These are phyloP conservation scores for Protea cynaroides DNA, from an alignment of 164 flowering plant genomes.

Conservation along the genomic window DNA sequence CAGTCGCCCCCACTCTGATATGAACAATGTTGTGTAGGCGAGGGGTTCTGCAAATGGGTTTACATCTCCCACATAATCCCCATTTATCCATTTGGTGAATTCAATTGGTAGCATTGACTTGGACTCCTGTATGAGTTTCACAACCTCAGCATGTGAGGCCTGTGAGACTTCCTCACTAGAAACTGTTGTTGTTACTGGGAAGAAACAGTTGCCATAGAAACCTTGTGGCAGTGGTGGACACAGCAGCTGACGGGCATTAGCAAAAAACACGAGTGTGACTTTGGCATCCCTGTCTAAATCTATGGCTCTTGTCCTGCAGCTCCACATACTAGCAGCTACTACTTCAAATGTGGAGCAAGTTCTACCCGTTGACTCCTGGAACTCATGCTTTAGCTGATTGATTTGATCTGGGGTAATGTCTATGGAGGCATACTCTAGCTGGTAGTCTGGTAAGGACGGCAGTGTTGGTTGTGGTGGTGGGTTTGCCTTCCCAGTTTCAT, in stretches of 20 bases:
- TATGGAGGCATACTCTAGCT: conserved; percentile 37
- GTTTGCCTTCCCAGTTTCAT: neutral
- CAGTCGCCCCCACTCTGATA: conserved; percentile 60
- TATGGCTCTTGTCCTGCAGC: conserved; percentile 34
- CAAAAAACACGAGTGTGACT: conserved; percentile 52
- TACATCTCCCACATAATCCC: conserved; percentile 12
- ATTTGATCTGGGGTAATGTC: conserved; percentile 41
- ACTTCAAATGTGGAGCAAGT: conserved; percentile 59
- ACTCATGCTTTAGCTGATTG: conserved; percentile 35
- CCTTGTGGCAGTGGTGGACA: conserved; percentile 53
- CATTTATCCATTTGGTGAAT: conserved; percentile 36
- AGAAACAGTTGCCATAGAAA: conserved; percentile 70
- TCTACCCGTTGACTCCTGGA: conserved; percentile 23
- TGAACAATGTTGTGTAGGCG: conserved; percentile 39
- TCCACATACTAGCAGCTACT: conserved; percentile 51
- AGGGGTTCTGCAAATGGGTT: conserved; percentile 51
- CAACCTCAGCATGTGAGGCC: conserved; percentile 35
- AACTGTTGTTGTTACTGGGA: conserved; percentile 41
- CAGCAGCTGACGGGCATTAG: conserved; percentile 41
- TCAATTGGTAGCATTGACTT: conserved; percentile 32
- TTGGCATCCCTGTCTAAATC: conserved; percentile 13
- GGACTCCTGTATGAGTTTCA: conserved; percentile 43
- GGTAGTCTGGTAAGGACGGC: conserved; percentile 34
- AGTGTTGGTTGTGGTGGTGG: conserved; percentile 9
- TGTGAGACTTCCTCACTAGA: conserved; percentile 15